Evolutionary conservation across 768 basidiomycete species (phyloP).

Genomic region (Gymnopilus junonius): DNA sequence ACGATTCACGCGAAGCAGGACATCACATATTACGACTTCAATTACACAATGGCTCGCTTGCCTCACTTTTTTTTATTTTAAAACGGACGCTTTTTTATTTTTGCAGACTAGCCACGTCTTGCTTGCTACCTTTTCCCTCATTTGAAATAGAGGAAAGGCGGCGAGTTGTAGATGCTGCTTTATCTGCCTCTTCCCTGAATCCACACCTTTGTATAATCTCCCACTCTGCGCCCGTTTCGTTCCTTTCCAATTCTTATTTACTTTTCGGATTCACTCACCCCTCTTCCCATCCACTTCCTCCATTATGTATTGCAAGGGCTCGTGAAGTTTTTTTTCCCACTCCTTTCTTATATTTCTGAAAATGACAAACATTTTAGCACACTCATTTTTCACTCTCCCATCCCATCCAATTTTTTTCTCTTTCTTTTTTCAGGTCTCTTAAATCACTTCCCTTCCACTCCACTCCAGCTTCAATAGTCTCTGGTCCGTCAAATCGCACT

Average conservation of each 20-base stretch:
- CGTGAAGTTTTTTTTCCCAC: background rate
- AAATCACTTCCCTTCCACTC: conserved; percentile 18
- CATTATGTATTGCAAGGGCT: conserved; percentile 4
- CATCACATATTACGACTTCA: conserved; percentile 25
- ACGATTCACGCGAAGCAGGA: conserved; percentile 16
- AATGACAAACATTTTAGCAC: conserved; percentile 10
- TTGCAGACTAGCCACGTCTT: conserved; percentile 10
- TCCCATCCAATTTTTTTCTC: conserved; percentile 14
- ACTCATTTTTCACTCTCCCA: background rate
- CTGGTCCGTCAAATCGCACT: conserved; percentile 28
- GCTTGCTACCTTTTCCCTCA: conserved; percentile 13
- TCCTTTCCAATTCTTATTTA: conserved; percentile 13
- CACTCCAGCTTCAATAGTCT: conserved; percentile 5
- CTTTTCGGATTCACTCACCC: conserved; percentile 19
- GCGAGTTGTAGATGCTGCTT: conserved; percentile 21
- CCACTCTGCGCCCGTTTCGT: conserved; percentile 36
- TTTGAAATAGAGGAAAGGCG: conserved; percentile 2
- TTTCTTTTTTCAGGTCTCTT: conserved; percentile 28
- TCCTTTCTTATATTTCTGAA: background rate
- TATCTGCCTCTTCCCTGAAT: conserved; percentile 21
- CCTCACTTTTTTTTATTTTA: conserved; percentile 39
- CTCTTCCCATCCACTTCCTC: background rate
- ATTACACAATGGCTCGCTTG: conserved; percentile 27
- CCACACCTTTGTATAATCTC: conserved; percentile 20
- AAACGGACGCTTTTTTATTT: conserved; percentile 77